Conservation (phyloP, 179 eudicot species). For the Spinacia oleracea region DNA sequence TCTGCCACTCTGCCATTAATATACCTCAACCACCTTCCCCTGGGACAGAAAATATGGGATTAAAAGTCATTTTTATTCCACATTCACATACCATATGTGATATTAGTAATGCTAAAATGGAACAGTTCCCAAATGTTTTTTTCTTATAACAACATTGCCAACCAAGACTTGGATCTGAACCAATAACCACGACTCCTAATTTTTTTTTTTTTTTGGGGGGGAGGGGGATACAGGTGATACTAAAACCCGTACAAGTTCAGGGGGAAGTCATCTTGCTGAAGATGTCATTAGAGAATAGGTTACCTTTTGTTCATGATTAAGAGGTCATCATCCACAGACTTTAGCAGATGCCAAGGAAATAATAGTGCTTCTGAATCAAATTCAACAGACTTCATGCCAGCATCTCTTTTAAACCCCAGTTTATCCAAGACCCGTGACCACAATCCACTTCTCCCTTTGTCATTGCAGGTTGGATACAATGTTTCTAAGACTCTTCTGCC, state of each 20-base stretch:
- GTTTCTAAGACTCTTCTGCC: constrained; percentile 78
- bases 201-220: too few relatives aligned
- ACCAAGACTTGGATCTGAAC: too few relatives aligned
- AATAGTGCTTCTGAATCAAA: constrained; percentile 45
- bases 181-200: too few relatives aligned
- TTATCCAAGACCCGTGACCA: constrained; percentile 68
- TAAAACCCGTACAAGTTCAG: neutral
- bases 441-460: constrained; percentile 44
- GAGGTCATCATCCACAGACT: constrained; percentile 44
- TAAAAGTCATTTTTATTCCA: too few relatives aligned
- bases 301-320: constrained; percentile 72
- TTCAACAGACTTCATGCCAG: constrained; percentile 39
- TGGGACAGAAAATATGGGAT: too few relatives aligned
- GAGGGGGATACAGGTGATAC: neutral
- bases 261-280: neutral
- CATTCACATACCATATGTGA: too few relatives aligned
- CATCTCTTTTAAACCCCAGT: constrained; percentile 47
- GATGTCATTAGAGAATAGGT: constrained; percentile 13
- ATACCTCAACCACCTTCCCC: neutral
- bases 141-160: too few relatives aligned
- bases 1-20: neutral
- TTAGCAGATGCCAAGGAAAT: constrained; percentile 92
- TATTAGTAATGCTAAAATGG: too few relatives aligned
- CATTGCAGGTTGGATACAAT: constrained; percentile 48
- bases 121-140: too few relatives aligned